These are phyloP conservation scores for Fraxinus platypoda DNA, from an alignment of 305 asterid genomes.

Conservation along the genomic window DNA sequence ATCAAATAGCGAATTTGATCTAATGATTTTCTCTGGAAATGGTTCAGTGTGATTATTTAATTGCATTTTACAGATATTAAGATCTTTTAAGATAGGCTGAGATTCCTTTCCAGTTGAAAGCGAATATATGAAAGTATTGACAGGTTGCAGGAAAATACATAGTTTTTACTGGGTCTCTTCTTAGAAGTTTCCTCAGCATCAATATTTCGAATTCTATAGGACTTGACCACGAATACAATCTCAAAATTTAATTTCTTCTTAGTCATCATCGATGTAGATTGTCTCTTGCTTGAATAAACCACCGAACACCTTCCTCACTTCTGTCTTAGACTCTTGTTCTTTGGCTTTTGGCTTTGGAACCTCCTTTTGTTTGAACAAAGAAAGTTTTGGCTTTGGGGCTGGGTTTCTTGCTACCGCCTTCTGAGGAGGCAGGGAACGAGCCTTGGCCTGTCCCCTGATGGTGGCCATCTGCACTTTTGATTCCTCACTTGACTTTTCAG, in stretches of 20 bases:
- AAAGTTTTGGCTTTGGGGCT: slow-evolving; percentile 21
- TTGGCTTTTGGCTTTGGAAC: slow-evolving; percentile 43
- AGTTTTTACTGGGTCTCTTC: slow-evolving; percentile 18
- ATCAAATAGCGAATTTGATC: neutral
- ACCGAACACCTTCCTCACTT: slow-evolving; percentile 77
- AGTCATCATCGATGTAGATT: slow-evolving; percentile 85
- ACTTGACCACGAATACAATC: neutral
- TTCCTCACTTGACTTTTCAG: slow-evolving; percentile 48
- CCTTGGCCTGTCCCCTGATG: slow-evolving; percentile 82
- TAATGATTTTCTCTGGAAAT: neutral
- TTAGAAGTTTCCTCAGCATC: neutral
- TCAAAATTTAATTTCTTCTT: slow-evolving; percentile 15
- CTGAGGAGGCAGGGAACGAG: slow-evolving; percentile 68
- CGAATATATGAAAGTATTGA: neutral
- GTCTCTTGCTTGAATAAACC: slow-evolving; percentile 94
- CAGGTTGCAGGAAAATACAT: slow-evolving; percentile 14
- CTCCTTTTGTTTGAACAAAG: slow-evolving; percentile 34
- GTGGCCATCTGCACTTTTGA: slow-evolving; percentile 72
- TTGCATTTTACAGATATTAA: neutral
- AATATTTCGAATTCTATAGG: neutral
- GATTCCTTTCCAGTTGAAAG: neutral
- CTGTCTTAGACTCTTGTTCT: slow-evolving; percentile 45
- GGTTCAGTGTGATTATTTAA: neutral
- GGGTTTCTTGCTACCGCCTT: slow-evolving; percentile 66
- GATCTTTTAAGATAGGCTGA: neutral